Evolutionary conservation across 2,329 filamentous ascomycete genomes (phyloP).

Genomic region (Fusarium dimerum): DNA sequence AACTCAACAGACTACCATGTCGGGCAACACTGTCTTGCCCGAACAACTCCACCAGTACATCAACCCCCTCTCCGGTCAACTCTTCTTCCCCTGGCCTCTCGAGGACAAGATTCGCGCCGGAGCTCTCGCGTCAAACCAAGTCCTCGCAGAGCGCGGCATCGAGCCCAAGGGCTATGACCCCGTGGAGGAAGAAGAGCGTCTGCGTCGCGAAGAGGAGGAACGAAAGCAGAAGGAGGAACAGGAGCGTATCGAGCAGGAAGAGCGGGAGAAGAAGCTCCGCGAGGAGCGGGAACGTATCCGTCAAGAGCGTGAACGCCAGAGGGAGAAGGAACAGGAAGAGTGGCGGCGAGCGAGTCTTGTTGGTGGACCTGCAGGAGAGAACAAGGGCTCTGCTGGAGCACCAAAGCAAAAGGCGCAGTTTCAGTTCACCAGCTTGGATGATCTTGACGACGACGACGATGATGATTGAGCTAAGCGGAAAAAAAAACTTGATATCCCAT

Average conservation of each 20-base stretch:
- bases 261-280: slow-evolving; percentile 43
- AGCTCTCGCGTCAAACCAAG: slow-evolving; percentile 64
- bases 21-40: slow-evolving; percentile 46
- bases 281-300: slow-evolving; percentile 41
- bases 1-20: slow-evolving; percentile 36
- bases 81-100: slow-evolving; percentile 78
- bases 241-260: slow-evolving; percentile 48
- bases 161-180: slow-evolving; percentile 64
- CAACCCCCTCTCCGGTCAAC: slow-evolving; percentile 56
- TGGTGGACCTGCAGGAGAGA: slow-evolving; percentile 27
- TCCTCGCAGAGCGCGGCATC: slow-evolving; percentile 61
- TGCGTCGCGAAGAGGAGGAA: slow-evolving; percentile 53
- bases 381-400: slow-evolving; percentile 26
- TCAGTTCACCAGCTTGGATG: slow-evolving; percentile 55
- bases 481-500: neutral
- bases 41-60: slow-evolving; percentile 49
- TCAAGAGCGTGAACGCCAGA: slow-evolving; percentile 45
- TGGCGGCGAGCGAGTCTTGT: slow-evolving; percentile 42
- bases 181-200: slow-evolving; percentile 52
- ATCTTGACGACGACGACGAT: slow-evolving; percentile 50
- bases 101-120: slow-evolving; percentile 70
- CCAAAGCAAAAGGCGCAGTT: slow-evolving; percentile 52
- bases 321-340: slow-evolving; percentile 44
- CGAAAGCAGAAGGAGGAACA: slow-evolving; percentile 47
- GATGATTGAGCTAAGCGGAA: slow-evolving; percentile 30